Percentiles rank a stretch among this genome's conserved stretches.
Conservation (phyloP, 176 grass and related monocot genomes). For the Oryza punctata region DNA sequence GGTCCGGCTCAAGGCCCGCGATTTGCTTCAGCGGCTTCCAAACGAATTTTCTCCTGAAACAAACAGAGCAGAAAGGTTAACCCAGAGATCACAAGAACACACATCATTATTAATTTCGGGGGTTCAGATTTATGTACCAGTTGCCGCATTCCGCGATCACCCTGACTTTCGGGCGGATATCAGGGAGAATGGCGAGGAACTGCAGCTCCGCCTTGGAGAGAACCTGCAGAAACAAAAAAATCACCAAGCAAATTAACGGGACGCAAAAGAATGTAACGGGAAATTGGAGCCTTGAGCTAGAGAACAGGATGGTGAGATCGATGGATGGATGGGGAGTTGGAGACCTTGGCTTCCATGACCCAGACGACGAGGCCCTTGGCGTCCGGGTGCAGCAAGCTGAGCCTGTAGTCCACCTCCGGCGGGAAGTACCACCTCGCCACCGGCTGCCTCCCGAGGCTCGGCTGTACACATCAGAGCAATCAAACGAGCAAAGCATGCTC, state of each 20-base stretch:
- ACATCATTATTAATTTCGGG: neutral
- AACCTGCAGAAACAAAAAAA: constrained; percentile 39
- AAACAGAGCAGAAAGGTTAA: neutral
- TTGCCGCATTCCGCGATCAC: constrained; percentile 80
- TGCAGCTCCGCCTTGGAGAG: constrained; percentile 91
- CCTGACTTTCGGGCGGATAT: constrained; percentile 79
- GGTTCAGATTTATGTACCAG: constrained; percentile 42
- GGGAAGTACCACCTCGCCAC: constrained; percentile 94
- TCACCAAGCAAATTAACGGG: neutral
- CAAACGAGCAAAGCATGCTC: neutral
- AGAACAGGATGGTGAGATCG: neutral
- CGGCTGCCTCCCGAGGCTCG: constrained; percentile 82
- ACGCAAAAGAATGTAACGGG: neutral
- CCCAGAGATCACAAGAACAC: neutral
- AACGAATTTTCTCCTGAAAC: constrained; percentile 75
- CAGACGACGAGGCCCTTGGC: constrained; percentile 89
- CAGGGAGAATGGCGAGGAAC: constrained; percentile 83
- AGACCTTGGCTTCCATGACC: constrained; percentile 86
- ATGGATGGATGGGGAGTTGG: too few relatives aligned
- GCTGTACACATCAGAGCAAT: constrained; percentile 55
- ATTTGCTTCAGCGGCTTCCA: constrained; percentile 91
- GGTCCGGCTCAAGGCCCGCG: constrained; percentile 57
- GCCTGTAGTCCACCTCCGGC: constrained; percentile 94
- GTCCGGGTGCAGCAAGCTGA: constrained; percentile 78
- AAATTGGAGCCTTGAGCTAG: neutral